phyloP scores from a whole-genome alignment of 176 grass and related monocot species.

The Zoysia pacifica region DNA sequence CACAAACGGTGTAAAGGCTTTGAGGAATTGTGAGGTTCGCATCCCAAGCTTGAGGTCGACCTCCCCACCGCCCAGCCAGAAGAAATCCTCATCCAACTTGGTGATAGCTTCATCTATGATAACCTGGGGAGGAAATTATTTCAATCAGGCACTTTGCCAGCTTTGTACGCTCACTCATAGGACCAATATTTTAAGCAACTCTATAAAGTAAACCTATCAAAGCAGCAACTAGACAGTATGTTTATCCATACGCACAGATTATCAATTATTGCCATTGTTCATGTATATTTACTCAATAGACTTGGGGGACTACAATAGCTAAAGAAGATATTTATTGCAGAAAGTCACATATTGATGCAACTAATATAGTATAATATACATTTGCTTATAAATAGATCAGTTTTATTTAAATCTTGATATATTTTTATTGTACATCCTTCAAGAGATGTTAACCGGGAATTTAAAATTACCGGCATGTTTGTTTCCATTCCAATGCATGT shows the following conservation, averaged over 20 bases:
- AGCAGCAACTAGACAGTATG: not conserved
- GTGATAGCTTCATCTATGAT: conserved; percentile 96
- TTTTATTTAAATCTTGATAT: conserved; percentile 8
- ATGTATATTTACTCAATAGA: not conserved
- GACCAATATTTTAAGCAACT: conserved; percentile 5
- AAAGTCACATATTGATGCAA: not conserved
- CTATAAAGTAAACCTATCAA: conserved; percentile 10
- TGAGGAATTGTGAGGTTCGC: conserved; percentile 78
- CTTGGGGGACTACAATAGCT: conserved; percentile 8
- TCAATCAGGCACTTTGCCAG: conserved; percentile 36
- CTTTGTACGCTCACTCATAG: conserved; percentile 5
- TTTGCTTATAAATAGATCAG: not conserved
- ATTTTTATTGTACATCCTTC: conserved; percentile 20
- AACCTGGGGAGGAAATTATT: conserved; percentile 46
- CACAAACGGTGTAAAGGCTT: conserved; percentile 73
- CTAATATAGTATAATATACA: not conserved
- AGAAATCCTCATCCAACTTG: conserved; percentile 79
- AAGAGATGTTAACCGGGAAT: conserved; percentile 4
- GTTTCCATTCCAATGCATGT: conserved; percentile 93
- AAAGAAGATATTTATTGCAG: conserved; percentile 8
- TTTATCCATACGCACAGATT: not conserved
- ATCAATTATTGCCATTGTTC: not conserved
- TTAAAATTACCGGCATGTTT: conserved; percentile 73
- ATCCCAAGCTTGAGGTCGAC: conserved; percentile 93
- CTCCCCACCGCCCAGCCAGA: conserved; percentile 92